These are phyloP conservation scores for Citrus cavaleriei DNA, from an alignment of 345 rosid species.

Conservation along the genomic window DNA sequence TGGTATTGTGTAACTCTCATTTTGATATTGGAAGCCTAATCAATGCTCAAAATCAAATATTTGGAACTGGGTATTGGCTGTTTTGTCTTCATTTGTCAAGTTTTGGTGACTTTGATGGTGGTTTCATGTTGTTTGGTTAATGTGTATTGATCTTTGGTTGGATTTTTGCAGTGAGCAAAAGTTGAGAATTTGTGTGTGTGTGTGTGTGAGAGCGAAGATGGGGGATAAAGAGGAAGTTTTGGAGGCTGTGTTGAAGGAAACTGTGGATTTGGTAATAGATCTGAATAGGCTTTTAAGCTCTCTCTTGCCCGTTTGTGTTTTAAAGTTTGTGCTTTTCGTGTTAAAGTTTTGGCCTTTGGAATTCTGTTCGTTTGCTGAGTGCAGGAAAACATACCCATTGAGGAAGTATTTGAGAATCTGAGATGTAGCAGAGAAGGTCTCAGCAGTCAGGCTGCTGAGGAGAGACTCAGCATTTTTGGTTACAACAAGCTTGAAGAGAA, in stretches of 20 bases:
- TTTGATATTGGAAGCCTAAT: slow-evolving; percentile 6
- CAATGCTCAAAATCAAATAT: slow-evolving; percentile 11
- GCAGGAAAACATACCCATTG: slow-evolving; percentile 98
- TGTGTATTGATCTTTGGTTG: background rate
- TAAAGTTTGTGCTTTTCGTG: slow-evolving; percentile 4
- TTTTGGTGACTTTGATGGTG: background rate
- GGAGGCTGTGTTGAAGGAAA: slow-evolving; percentile 92
- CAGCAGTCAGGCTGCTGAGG: slow-evolving; percentile 73
- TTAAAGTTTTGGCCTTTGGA: slow-evolving; percentile 7
- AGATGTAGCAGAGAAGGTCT: slow-evolving; percentile 96
- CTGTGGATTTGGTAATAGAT: slow-evolving; percentile 99
- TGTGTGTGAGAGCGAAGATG: slow-evolving; percentile 24
- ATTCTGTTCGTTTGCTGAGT: slow-evolving; percentile 6
- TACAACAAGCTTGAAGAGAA: slow-evolving; percentile 98
- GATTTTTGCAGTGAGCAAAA: slow-evolving; percentile 1
- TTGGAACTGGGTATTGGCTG: slow-evolving; percentile 14
- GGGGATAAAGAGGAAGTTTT: slow-evolving; percentile 75
- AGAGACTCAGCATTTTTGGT: slow-evolving; percentile 88
- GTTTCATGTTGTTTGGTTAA: slow-evolving; percentile 7
- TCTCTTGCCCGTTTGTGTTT: background rate
- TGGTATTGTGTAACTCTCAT: slow-evolving; percentile 34
- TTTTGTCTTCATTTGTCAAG: background rate
- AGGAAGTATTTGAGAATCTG: slow-evolving; percentile 90
- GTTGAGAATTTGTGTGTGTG: slow-evolving; percentile 15
- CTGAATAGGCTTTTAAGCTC: slow-evolving; percentile 33